These are phyloP conservation scores for Asterochloris erici DNA, from an alignment of 139 green algal species.

Conservation along the genomic window DNA sequence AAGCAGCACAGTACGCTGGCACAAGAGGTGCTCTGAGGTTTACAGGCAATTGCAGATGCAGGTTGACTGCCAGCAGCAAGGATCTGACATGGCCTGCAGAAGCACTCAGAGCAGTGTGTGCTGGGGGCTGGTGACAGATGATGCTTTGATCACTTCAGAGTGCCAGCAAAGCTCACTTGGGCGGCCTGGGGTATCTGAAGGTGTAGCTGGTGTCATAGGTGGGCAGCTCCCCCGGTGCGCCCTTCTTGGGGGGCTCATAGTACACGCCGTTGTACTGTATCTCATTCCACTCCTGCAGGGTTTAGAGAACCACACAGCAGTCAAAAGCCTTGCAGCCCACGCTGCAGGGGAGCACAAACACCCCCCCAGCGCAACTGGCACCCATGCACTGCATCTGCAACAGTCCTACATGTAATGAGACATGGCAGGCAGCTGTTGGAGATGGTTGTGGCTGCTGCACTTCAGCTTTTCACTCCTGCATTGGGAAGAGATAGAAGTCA, in stretches of 20 bases:
- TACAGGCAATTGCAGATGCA: too few relatives aligned
- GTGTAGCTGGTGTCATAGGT: slow-evolving; percentile 75
- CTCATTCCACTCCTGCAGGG: slow-evolving; percentile 82
- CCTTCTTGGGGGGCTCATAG: slow-evolving; percentile 60
- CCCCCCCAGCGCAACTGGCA: too few relatives aligned
- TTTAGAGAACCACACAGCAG: not conserved
- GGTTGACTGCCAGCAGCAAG: too few relatives aligned
- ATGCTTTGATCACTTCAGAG: not conserved
- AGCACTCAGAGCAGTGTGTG: not conserved
- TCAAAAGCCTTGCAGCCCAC: not conserved
- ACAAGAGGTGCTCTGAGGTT: too few relatives aligned
- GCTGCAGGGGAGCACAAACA: not conserved
- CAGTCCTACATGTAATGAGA: too few relatives aligned
- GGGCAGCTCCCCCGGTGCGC: slow-evolving; percentile 35
- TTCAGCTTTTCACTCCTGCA: too few relatives aligned
- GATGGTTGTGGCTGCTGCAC: too few relatives aligned
- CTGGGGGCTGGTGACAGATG: not conserved
- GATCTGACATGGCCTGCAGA: not conserved
- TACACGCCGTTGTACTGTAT: slow-evolving; percentile 92
- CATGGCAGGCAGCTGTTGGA: too few relatives aligned
- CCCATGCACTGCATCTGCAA: too few relatives aligned
- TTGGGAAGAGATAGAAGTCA: too few relatives aligned
- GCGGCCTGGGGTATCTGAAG: slow-evolving; percentile 91
- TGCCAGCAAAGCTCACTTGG: not conserved
- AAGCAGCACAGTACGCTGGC: too few relatives aligned